Conservation (phyloP, 805 yeast species). For the Zygotorulaspora chibaensis region DNA sequence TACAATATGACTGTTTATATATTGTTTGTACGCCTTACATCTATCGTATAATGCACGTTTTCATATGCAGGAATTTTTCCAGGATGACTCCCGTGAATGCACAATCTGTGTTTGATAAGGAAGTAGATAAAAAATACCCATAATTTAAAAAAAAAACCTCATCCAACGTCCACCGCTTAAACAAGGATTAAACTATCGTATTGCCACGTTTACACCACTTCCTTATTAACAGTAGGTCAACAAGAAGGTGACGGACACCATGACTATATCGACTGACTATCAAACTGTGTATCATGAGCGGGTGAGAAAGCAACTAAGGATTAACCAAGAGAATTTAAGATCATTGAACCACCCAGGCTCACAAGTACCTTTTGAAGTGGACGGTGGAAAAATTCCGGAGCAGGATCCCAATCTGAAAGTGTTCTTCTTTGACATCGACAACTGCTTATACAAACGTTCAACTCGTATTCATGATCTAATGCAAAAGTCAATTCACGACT, state of each 20-base stretch:
- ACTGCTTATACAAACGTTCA: slow-evolving; percentile 76
- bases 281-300: slow-evolving; percentile 16
- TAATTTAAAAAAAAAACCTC: background rate
- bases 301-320: slow-evolving; percentile 25
- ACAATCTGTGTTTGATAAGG: too few species aligned
- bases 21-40: background rate
- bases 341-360: slow-evolving; percentile 37
- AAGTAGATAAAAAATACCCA: background rate
- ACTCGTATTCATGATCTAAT: slow-evolving; percentile 77
- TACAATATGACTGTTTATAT: background rate
- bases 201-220: too few species aligned
- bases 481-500: slow-evolving; percentile 80
- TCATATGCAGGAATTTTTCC: background rate
- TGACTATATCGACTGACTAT: slow-evolving; percentile 17
- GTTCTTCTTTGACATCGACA: slow-evolving; percentile 91
- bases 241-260: background rate
- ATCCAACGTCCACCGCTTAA: background rate
- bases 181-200: background rate
- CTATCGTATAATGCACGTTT: background rate
- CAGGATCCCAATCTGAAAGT: slow-evolving; percentile 33
- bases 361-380: slow-evolving; percentile 30
- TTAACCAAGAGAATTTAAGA: slow-evolving; percentile 33
- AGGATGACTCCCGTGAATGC: too few species aligned
- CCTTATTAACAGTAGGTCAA: background rate
- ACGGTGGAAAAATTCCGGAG: slow-evolving; percentile 21